Evolutionary conservation across 768 basidiomycete genomes (phyloP), one percentile per base, ranked within the genome.

Genomic region (Dendrothele bispora): DNA sequence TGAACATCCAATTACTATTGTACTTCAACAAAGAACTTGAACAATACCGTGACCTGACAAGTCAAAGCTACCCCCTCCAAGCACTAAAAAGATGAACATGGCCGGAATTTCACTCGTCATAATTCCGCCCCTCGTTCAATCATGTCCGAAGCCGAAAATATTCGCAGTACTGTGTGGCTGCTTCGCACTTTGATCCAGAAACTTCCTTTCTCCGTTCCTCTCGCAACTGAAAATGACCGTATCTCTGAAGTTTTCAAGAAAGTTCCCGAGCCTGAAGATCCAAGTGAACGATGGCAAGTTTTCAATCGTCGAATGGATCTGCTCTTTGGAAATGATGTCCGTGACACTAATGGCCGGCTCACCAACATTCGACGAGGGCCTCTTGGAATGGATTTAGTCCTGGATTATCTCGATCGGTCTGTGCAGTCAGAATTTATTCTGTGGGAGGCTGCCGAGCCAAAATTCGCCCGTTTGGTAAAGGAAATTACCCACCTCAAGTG

Each of bases 251-350:
- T 55, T 7, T 58, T 58, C 40, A 20, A 32, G 14, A 35, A 24
- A 7, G 49, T 55, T 17, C 46, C 57, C 6, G 37, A 41, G 12
- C 41, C 49, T 25, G 26, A 43, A 1, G 27, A 49, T 27, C 14
- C 24, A 12, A 28, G 28, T 6, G 55, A 51, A 12, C 30, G 42
- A 20, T 53, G 48, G 42, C 39, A 42, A n/a, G 40, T 50, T 14
- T 55, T 55, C 34, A 51, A 55, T 26, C 36, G 43, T 10, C 43
- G 54, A 14, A 50, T 55, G 48, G 46, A 53, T 38, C 24, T 34
- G 7, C 39, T 55, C 7, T 55, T 55, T 26, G 42, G 51, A 7
- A 22, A 51, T 34, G 54, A 52, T 40, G n/a, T 48, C 12, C 46
- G 51, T 24, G 39, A 49, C 27, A 18, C 21, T 11, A 27, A 34